A percentile compares a stretch with the other conserved stretches of the same genome.
Conservation (phyloP, 805 yeast genomes). For the Candida arabinofermentans region DNA sequence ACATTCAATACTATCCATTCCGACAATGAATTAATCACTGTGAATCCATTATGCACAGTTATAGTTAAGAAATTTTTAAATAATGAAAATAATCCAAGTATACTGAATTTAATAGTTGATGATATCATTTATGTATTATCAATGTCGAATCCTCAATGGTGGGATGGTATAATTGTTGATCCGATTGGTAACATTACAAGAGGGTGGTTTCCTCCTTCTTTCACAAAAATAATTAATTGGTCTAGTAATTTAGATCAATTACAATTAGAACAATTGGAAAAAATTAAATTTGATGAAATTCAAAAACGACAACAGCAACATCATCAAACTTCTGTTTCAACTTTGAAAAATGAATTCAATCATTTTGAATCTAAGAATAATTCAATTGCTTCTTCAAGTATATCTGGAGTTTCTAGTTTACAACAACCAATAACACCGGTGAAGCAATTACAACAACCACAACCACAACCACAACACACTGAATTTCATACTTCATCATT, state of each 20-base stretch:
- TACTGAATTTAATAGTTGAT: conserved; percentile 54
- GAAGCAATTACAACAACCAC: conserved; percentile 4
- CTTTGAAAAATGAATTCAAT: conserved; percentile 11
- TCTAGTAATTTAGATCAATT: conserved; percentile 27
- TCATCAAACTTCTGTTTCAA: conserved; percentile 13
- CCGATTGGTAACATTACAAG: conserved; percentile 43
- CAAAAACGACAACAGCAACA: conserved; percentile 8
- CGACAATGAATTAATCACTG: background rate
- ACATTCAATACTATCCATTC: background rate
- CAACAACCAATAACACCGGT: conserved; percentile 5
- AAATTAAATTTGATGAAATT: background rate
- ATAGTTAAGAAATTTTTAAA: conserved; percentile 54
- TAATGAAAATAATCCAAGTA: conserved; percentile 43
- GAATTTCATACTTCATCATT: conserved; percentile 9
- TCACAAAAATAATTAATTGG: conserved; percentile 38
- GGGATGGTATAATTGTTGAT: conserved; percentile 67
- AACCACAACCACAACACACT: conserved; percentile 7
- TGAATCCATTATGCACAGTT: conserved; percentile 51
- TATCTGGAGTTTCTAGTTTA: conserved; percentile 7
- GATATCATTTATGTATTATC: conserved; percentile 68
- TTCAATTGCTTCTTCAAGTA: conserved; percentile 11
- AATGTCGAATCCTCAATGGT: conserved; percentile 71
- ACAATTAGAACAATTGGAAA: conserved; percentile 10
- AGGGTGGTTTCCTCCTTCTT: conserved; percentile 85
- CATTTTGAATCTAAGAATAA: background rate